Evolutionary conservation across 2,329 filamentous ascomycete genomes (phyloP), one percentile per base, ranked within the genome.

Genomic region (Fusarium mundagurra): DNA sequence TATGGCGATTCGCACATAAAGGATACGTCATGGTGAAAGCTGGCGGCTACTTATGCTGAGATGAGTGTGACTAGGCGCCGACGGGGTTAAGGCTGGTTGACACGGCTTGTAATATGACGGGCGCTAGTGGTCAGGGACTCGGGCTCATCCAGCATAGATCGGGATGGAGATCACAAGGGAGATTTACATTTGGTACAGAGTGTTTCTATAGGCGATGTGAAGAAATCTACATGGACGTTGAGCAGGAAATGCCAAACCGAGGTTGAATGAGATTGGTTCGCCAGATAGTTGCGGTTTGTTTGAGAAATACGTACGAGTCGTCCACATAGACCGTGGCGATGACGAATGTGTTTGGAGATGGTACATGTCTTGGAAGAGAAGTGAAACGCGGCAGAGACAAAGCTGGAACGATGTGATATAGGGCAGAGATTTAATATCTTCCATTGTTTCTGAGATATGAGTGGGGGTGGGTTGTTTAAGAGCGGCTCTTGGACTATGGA

Each of bases 311-410:
- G 45, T 33, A 29, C 33, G 45, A 43, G 43, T 36, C 47, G 50
- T 48, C 45, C 54, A 57, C 43, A 39, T 61, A 43, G 54, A 29
- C 20, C 27, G 12, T 48, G 39, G 62, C 53, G 36, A 44, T 57
- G 55, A 54, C n/a, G 58, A 38, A 31, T 22, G 29, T 39, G 29
- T 60, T 64, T 59, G 44, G 71, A 71, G 38, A 71, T 73, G 48
- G 45, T n/a, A 61, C 44, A 74, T 58, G 67, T 72, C 48, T 72
- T 69, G 54, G 54, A 45, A 73, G 71, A 61, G 33, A 38, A 61
- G 44, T 74, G 66, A 73, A 73, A 73, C 71, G 41, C 18, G 53
- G 50, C 39, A 59, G 65, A 73, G 67, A 67, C 71, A 67, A 54
- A 74, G 44, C 53, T 74, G 71, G 59, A 70, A 73, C 71, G 27